Conservation (phyloP, 306 rosid species). For the Quercus suber region DNA sequence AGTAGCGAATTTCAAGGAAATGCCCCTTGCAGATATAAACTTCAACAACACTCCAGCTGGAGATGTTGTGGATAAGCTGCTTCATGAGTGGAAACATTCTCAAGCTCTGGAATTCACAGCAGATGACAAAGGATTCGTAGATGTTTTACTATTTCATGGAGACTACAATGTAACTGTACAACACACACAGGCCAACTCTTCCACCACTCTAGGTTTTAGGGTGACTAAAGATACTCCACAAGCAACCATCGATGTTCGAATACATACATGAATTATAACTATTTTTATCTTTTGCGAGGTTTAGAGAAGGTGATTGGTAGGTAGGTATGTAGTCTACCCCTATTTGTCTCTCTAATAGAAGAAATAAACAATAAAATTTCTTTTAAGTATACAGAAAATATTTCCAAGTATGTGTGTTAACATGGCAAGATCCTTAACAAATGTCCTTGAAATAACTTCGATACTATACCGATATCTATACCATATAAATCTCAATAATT, state of each 20-base stretch:
- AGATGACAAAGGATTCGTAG: slow-evolving; percentile 48
- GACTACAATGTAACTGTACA: slow-evolving; percentile 59
- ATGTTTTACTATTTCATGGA: slow-evolving; percentile 64
- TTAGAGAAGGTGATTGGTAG: too few relatives aligned
- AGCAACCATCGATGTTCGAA: slow-evolving; percentile 32
- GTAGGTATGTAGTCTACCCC: too few relatives aligned
- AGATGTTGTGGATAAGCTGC: slow-evolving; percentile 70
- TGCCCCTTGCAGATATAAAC: slow-evolving; percentile 43
- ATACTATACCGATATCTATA: too few relatives aligned
- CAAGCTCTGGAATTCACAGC: slow-evolving; percentile 28
- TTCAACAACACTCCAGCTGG: slow-evolving; percentile 64
- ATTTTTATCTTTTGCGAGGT: too few relatives aligned
- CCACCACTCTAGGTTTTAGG: slow-evolving; percentile 36
- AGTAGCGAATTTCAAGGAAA: slow-evolving; percentile 52
- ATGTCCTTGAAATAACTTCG: too few relatives aligned
- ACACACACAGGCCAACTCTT: slow-evolving; percentile 39
- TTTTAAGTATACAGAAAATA: too few relatives aligned
- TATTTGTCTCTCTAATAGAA: too few relatives aligned
- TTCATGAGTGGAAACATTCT: slow-evolving; percentile 54
- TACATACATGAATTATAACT: slow-evolving; percentile 23
- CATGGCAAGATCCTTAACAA: too few relatives aligned
- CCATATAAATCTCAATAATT: too few relatives aligned
- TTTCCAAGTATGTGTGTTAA: too few relatives aligned
- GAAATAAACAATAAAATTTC: too few relatives aligned
- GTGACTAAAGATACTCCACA: slow-evolving; percentile 38